Percentiles rank a stretch among this genome's conserved stretches.
These are phyloP conservation scores for Yueomyces sinensis DNA, from an alignment of 805 yeast genomes.

Conservation along the genomic window DNA sequence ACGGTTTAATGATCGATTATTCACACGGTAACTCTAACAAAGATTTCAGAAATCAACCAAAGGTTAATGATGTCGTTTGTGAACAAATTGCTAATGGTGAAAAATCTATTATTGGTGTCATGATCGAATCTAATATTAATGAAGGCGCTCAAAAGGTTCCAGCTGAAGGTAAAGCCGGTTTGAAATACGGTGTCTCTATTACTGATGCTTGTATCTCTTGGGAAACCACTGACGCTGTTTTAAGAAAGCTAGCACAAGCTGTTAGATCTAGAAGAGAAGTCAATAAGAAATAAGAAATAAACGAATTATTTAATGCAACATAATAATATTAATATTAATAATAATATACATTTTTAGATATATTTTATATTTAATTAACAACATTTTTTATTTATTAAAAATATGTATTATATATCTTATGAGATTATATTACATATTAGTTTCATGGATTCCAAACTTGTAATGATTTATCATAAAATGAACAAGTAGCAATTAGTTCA, in stretches of 20 bases:
- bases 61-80: conserved; percentile 65
- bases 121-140: conserved; percentile 87
- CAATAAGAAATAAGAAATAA: conserved; percentile 10
- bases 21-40: conserved; percentile 94
- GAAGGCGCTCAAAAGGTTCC: conserved; percentile 94
- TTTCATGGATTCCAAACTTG: conserved; percentile 51
- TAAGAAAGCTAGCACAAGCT: conserved; percentile 62
- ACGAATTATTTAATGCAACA: too few species aligned
- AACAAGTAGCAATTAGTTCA: conserved; percentile 62
- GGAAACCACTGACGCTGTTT: conserved; percentile 67
- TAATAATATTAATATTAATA: background rate
- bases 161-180: conserved; percentile 55
- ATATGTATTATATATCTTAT: too few species aligned
- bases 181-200: conserved; percentile 86
- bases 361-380: too few species aligned
- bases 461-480: conserved; percentile 77
- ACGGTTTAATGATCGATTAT: conserved; percentile 83
- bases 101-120: conserved; percentile 71
- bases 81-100: conserved; percentile 72
- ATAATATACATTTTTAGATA: background rate
- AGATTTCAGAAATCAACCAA: conserved; percentile 86
- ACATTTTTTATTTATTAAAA: too few species aligned
- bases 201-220: conserved; percentile 97
- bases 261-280: conserved; percentile 60
- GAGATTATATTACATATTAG: too few species aligned